phyloP scores from a whole-genome alignment of 257 asterid species.

The Verbena officinalis region DNA sequence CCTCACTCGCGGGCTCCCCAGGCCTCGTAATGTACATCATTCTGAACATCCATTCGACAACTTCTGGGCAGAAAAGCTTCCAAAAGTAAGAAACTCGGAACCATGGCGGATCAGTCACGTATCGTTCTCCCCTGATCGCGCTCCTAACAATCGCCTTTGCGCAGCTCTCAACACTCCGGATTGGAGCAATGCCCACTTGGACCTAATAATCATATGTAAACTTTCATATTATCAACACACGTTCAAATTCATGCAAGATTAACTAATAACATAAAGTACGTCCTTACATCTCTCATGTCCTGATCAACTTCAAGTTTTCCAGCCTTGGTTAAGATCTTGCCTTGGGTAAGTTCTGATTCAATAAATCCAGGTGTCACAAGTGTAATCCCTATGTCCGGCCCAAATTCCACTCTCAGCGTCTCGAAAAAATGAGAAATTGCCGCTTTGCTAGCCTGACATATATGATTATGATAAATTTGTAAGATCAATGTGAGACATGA shows the following conservation, averaged over 20 bases:
- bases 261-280: neutral
- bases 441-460: constrained; percentile 78
- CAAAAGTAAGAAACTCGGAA: constrained; percentile 43
- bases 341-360: constrained; percentile 70
- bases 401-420: constrained; percentile 71
- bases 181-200: constrained; percentile 50
- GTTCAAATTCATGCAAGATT: neutral
- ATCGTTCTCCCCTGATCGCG: constrained; percentile 58
- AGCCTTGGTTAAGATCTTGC: constrained; percentile 49
- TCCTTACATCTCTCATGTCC: constrained; percentile 67
- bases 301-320: constrained; percentile 57
- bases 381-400: constrained; percentile 63
- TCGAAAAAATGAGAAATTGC: constrained; percentile 67
- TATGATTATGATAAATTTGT: neutral
- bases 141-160: constrained; percentile 53
- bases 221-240: too few species aligned
- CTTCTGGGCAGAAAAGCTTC: constrained; percentile 58
- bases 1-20: constrained; percentile 36
- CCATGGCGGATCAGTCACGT: constrained; percentile 64
- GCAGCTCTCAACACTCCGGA: constrained; percentile 45
- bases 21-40: constrained; percentile 33
- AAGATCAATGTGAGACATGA: too few species aligned
- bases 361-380: constrained; percentile 63
- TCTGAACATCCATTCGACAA: constrained; percentile 51
- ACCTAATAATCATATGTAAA: constrained; percentile 31